Conservation (phyloP, 805 yeast genomes). For the Suhomyces sp. region DNA sequence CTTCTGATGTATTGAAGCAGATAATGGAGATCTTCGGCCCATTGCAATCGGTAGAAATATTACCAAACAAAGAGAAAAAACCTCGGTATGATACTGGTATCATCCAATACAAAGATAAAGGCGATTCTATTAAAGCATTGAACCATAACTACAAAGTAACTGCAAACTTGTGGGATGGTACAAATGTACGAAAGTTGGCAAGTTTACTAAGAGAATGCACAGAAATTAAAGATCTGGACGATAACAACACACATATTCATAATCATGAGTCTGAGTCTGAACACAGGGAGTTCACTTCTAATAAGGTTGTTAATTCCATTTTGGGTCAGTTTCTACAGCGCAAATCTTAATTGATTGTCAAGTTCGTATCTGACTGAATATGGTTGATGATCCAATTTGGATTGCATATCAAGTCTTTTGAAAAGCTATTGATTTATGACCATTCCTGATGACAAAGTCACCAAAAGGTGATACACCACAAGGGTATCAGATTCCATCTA, state of each 20-base stretch:
- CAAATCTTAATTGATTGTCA: slow-evolving; percentile 22
- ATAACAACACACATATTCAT: background rate
- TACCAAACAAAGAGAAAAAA: slow-evolving; percentile 7
- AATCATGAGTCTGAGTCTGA: too few relatives aligned
- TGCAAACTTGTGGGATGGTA: slow-evolving; percentile 47
- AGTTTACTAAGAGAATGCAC: slow-evolving; percentile 43
- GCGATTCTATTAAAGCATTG: slow-evolving; percentile 34
- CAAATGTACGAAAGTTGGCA: slow-evolving; percentile 44
- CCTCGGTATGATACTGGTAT: slow-evolving; percentile 39
- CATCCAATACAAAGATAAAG: slow-evolving; percentile 28
- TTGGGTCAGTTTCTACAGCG: slow-evolving; percentile 6
- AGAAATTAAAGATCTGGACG: background rate
- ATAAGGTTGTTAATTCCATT: slow-evolving; percentile 2
- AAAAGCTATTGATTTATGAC: too few relatives aligned
- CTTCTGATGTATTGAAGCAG: slow-evolving; percentile 29
- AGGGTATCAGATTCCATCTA: too few relatives aligned
- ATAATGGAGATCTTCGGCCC: slow-evolving; percentile 50
- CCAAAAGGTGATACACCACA: too few relatives aligned
- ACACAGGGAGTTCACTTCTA: too few relatives aligned
- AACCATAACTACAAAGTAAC: slow-evolving; percentile 42
- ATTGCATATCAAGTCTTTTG: slow-evolving; percentile 7
- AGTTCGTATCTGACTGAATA: slow-evolving; percentile 33
- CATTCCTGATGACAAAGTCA: too few relatives aligned
- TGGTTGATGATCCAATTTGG: too few relatives aligned
- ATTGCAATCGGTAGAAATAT: slow-evolving; percentile 15